Percentiles rank a stretch among this genome's conserved stretches.
Conservation (phyloP, 768 basidiomycete species). For the Lactarius hengduanensis region DNA sequence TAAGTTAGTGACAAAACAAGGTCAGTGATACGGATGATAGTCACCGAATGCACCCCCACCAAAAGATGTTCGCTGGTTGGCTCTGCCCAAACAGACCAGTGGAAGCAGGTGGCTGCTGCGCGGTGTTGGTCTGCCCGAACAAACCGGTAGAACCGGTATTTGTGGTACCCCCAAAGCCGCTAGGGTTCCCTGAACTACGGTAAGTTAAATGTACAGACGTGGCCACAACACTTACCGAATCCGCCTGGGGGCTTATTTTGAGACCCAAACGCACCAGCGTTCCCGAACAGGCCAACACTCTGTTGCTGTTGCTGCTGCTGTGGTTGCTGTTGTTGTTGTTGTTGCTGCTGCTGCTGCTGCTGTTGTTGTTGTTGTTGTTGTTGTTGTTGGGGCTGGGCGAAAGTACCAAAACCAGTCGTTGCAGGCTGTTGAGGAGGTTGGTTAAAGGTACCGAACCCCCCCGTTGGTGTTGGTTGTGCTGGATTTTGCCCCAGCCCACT, state of each 20-base stretch:
- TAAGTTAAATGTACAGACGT: slow-evolving; percentile 6
- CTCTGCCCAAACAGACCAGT: slow-evolving; percentile 36
- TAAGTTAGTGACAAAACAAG: neutral
- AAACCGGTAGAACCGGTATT: slow-evolving; percentile 28
- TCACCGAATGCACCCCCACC: slow-evolving; percentile 35
- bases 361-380: neutral
- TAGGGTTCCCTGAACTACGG: slow-evolving; percentile 12
- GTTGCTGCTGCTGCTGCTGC: slow-evolving; percentile 11
- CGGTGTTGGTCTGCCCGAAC: slow-evolving; percentile 33
- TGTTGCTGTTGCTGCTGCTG: slow-evolving; percentile 16
- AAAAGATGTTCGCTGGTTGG: slow-evolving; percentile 25
- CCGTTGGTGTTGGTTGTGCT: slow-evolving; percentile 27
- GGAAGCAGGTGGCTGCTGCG: slow-evolving; percentile 37
- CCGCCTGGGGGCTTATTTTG: slow-evolving; percentile 36
- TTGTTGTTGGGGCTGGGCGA: slow-evolving; percentile 34
- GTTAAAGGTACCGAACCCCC: slow-evolving; percentile 33
- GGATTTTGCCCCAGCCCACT: slow-evolving; percentile 32
- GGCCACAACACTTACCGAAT: slow-evolving; percentile 19
- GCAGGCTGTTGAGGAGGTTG: slow-evolving; percentile 35
- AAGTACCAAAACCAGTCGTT: slow-evolving; percentile 35
- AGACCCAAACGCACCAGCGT: slow-evolving; percentile 34
- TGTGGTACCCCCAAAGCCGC: slow-evolving; percentile 23
- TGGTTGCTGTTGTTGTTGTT: neutral
- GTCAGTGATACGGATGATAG: neutral
- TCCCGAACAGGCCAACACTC: slow-evolving; percentile 33